Evolutionary conservation across 306 rosid species (phyloP), one percentile per base, ranked within the genome.

Genomic region (Geum urbanum): DNA sequence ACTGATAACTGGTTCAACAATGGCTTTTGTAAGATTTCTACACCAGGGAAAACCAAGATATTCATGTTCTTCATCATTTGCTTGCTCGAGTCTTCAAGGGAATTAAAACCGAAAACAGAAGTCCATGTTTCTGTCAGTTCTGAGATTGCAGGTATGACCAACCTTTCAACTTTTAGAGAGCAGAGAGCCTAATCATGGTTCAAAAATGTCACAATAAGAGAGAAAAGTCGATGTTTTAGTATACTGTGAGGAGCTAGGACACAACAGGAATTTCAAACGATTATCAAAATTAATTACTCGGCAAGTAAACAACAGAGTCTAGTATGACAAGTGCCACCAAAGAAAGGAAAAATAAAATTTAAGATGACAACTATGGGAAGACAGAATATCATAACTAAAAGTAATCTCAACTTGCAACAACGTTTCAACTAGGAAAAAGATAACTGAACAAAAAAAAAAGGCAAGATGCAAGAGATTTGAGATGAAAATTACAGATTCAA

Each of bases 141-240:
- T 8, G 88, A 86, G 76, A 94, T 83, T 27, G 97, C 99, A 22
- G 97, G 99, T 69, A 94, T 89, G 77, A 94, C 91, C 87, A 90
- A 83, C 76, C 80, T 84, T 73, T 85, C 96, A 56, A 92, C 89
- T 63, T 88, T 85, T 45, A 92, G 85, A 63, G 97, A 86, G 69
- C 83, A 39, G 69, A 92, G 94, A 75, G 76, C 94, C 98, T 92
- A 82, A 74, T 14, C 74, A 66, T 9, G 79, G 66, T 55, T 40
- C 54, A 53, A 14, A 74, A 51, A 57, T 1, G 0, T 41, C 43
- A 43, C 44, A 66, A 67, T 24, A 60, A 52, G 61, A 76, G 74
- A 70, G 48, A 39, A 5, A 44, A 70, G 45, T 76, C 47, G 49
- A 70, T 35, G 74, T 49, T 71, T 82, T 71, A 71, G 81, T 47